Conservation (phyloP, 1,139 yeast species). For the Chernovozyma sophiae-reginae region DNA sequence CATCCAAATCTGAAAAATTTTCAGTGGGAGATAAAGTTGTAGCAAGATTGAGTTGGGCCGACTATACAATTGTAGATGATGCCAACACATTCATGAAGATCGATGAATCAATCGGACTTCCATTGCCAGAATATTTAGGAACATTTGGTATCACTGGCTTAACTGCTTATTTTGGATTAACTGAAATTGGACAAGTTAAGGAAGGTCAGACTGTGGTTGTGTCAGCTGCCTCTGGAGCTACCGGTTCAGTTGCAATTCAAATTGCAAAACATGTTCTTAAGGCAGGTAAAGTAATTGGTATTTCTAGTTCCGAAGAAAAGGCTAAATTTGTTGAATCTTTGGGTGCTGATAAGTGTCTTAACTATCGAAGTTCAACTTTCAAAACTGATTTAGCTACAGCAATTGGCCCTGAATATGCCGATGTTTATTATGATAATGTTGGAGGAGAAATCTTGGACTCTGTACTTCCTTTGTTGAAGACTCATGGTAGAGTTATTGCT, state of each 20-base stretch:
- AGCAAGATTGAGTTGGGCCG: slow-evolving; percentile 28
- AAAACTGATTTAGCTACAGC: slow-evolving; percentile 39
- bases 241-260: slow-evolving; percentile 61
- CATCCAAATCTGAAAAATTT: slow-evolving; percentile 19
- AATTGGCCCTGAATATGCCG: slow-evolving; percentile 43
- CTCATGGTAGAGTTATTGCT: slow-evolving; percentile 46
- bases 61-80: slow-evolving; percentile 22
- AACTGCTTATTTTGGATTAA: slow-evolving; percentile 60
- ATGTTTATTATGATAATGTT: slow-evolving; percentile 55
- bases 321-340: slow-evolving; percentile 50
- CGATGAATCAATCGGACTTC: slow-evolving; percentile 20
- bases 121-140: slow-evolving; percentile 39
- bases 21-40: slow-evolving; percentile 18
- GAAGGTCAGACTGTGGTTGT: slow-evolving; percentile 41
- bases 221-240: slow-evolving; percentile 70
- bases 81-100: slow-evolving; percentile 18
- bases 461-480: slow-evolving; percentile 37
- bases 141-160: slow-evolving; percentile 42
- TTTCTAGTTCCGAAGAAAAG: slow-evolving; percentile 61
- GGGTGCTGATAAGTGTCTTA: slow-evolving; percentile 53
- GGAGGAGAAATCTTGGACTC: slow-evolving; percentile 59
- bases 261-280: slow-evolving; percentile 51
- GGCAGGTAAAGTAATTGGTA: slow-evolving; percentile 56
- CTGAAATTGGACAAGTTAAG: slow-evolving; percentile 38
- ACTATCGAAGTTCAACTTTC: slow-evolving; percentile 46